Evolutionary conservation across 495 filamentous ascomycete species (phyloP).

Genomic region (Daldinia decipiens): DNA sequence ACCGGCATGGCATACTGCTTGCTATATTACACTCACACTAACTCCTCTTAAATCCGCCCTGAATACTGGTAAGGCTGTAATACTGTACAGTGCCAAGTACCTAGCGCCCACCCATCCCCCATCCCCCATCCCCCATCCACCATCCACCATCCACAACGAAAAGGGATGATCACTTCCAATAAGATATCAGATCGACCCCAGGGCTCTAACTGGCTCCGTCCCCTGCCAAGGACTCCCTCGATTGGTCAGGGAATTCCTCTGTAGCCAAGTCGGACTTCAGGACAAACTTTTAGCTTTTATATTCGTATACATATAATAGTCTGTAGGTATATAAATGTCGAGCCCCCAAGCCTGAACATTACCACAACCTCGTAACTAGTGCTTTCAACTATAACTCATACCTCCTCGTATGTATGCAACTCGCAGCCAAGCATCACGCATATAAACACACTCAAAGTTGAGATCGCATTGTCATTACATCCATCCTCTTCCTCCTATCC

Average conservation of each 20-base stretch:
- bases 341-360: background rate
- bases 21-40: background rate
- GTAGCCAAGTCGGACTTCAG: too few relatives aligned
- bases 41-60: slow-evolving; percentile 1
- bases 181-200: slow-evolving; percentile 10
- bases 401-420: background rate
- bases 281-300: too few relatives aligned
- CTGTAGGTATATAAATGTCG: background rate
- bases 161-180: background rate
- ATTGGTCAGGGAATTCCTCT: background rate
- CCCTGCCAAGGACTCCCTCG: slow-evolving; percentile 21
- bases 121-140: too few relatives aligned
- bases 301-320: too few relatives aligned
- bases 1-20: background rate
- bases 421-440: background rate
- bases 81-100: background rate
- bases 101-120: background rate
- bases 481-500: background rate
- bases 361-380: background rate
- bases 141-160: too few relatives aligned
- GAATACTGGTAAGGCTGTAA: background rate
- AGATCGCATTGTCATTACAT: background rate
- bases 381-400: background rate
- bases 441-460: background rate
- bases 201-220: slow-evolving; percentile 10